Base-by-base conservation (phyloP, 768 basidiomycete species). In the Tubosaeta brunneosetosa region DNA sequence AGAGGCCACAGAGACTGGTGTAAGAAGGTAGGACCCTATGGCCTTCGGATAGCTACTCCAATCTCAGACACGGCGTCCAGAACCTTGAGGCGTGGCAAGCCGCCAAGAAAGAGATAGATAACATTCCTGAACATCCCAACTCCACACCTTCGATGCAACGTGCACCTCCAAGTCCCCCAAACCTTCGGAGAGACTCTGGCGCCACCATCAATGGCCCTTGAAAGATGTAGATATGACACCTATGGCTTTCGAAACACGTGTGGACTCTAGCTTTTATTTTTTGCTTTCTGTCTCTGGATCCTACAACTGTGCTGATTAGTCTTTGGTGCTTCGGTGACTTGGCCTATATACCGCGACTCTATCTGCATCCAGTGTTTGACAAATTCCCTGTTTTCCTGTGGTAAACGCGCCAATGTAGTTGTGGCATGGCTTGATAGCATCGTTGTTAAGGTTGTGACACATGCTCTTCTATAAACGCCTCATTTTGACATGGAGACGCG, bases 11-110 rank as follows among this genome's bases (percentile, higher is more conserved):
- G 88, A 46, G 97, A 98, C 60, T 98, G 94, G 94, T 95, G 93
- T 70, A 86, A 89, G 75, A 91, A 94, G 85, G 95, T 93, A 54
- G 32, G 59, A 48, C 19, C 47, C 51, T 46, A 26, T 34, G 19
- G 10, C 49, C 49, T 51, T 44, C 13, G 51, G 45, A 38, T 49
- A 46, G n/a, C 36, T 49, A 6, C 46, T 43, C 43, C 49, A 47
- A 59, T 47, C 50, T 66, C 50, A 59, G 52, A 49, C 43, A 26
- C 51, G 53, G 55, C 50, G 29, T 50, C 45, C 60, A 97, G 95
- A 99, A 98, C 72, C 76, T 99, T 46, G 91, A 97, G 64, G 90
- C 88, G 49, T 99, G 97, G 97, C 88, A 95, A 73, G 93, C 93
- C 62, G 97, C 93, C 9, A 91, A 91, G 75, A 82, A 80, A 60